These are phyloP conservation scores for Penicillium italicum DNA, from an alignment of 2,329 filamentous ascomycete genomes.

Conservation along the genomic window DNA sequence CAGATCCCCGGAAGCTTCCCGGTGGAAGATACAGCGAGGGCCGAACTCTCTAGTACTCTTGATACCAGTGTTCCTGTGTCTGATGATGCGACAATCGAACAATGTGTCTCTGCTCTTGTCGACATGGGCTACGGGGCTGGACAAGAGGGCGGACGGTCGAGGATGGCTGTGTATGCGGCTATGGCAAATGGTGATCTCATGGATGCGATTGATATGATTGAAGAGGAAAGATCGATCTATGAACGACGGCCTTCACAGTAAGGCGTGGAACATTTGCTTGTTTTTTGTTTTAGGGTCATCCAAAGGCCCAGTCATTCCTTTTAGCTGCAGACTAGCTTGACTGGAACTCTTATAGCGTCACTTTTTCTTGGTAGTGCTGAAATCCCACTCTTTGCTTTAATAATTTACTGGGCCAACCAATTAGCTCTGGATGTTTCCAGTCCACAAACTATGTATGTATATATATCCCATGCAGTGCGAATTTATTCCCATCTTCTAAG, in stretches of 20 bases:
- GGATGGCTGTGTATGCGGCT: constrained; percentile 45
- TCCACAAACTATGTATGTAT: background rate
- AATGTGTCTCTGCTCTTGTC: constrained; percentile 40
- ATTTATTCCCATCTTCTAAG: background rate
- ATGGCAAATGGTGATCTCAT: constrained; percentile 42
- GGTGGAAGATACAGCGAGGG: constrained; percentile 10
- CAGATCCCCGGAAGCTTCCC: constrained; percentile 29
- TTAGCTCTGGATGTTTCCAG: background rate
- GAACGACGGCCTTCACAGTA: constrained; percentile 23
- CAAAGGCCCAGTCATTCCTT: background rate
- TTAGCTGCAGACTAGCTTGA: background rate
- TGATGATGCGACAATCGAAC: constrained; percentile 24
- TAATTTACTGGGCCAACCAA: background rate
- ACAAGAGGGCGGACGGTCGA: constrained; percentile 34
- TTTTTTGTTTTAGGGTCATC: background rate
- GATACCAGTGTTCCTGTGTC: background rate
- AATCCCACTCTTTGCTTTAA: background rate
- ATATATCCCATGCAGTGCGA: background rate
- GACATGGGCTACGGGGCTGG: constrained; percentile 42
- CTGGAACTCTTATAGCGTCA: background rate
- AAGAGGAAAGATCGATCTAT: constrained; percentile 47
- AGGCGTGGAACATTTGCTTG: background rate
- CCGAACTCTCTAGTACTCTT: background rate
- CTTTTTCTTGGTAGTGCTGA: background rate
- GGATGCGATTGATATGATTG: constrained; percentile 51